Evolutionary conservation across 192 early-diverging fungal genomes (phyloP), one percentile per base, ranked within the genome.

Genomic region (Phycomyces nitens): DNA sequence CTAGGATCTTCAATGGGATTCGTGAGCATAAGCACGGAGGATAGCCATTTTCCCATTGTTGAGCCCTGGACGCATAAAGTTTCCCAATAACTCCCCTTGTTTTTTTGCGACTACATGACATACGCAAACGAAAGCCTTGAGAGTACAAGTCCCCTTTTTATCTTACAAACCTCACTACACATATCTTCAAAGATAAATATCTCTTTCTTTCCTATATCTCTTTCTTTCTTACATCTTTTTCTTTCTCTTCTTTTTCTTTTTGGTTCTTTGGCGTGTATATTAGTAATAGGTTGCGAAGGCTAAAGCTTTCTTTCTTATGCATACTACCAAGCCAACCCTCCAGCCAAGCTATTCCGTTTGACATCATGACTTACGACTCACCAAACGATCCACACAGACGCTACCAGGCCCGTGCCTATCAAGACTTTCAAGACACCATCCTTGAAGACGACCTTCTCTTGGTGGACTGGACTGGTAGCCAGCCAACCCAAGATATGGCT

Each of bases 81-180:
- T 47, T 47, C 18, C 44, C 18, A 18, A 47, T 47, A 34, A 14
- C 44, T 47, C 44, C 44, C 44, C 44, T 47, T 47, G 12, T 47
- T 47, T 34, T 34, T 34, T 34, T 34, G 7, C 29, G 29, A 47
- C 18, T 47, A 47, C 44, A 18, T 47, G 11, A 47, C 15, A 14
- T 47, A 47, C 44, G 12, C 44, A n/a, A n/a, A n/a, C 44, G 18
- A 47, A 47, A 47, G 18, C 10, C 44, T 47, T 60, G 16, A 29
- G 24, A 6, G 27, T 34, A 29, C 20, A 60, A 26, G 58, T 41
- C 21, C 43, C 26, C 41, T 14, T 49, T 8, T 60, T 26, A 20
- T 47, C 44, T 47, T 47, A 18, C 44, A 47, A 47, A 47, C 44
- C 44, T 47, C 44, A 47, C 44, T 47, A 47, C 11, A 47, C 44